Evolutionary conservation across 2,329 filamentous ascomycete species (phyloP).

Genomic region (Neonectria magnoliae): DNA sequence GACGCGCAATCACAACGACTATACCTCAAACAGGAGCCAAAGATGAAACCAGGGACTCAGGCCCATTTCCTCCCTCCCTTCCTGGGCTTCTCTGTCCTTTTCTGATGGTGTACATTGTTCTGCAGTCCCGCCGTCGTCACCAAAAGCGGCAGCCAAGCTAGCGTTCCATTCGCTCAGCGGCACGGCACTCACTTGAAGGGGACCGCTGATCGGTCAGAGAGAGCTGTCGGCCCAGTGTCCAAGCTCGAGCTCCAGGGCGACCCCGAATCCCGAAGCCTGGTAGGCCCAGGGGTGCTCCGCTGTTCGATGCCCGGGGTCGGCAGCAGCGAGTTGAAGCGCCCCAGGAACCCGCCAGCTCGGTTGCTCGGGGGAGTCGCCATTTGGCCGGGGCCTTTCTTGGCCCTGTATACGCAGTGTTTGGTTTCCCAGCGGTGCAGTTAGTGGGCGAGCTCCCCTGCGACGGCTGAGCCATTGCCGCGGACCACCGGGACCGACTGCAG

Average conservation of each 20-base stretch:
- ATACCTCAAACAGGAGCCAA: not conserved
- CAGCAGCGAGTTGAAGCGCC: not conserved
- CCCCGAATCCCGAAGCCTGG: conserved; percentile 18
- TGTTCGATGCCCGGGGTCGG: not conserved
- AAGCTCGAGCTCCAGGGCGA: conserved; percentile 24
- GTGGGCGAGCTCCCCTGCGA: not conserved
- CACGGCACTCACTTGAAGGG: conserved; percentile 12
- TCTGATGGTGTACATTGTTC: not conserved
- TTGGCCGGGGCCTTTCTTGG: conserved; percentile 33
- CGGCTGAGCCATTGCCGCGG: conserved; percentile 33
- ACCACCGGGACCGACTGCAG: conserved; percentile 24
- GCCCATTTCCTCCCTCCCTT: conserved; percentile 1
- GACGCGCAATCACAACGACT: conserved; percentile 6
- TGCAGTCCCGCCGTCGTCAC: not conserved
- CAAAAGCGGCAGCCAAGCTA: conserved; percentile 25
- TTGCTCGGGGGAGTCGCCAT: conserved; percentile 35
- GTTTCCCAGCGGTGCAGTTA: not conserved
- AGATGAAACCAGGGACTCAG: conserved; percentile 16
- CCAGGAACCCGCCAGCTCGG: conserved; percentile 39
- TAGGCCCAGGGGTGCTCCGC: not conserved
- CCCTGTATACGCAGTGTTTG: not conserved
- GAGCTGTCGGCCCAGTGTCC: not conserved
- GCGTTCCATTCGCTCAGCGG: not conserved
- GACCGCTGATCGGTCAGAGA: not conserved
- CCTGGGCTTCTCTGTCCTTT: not conserved